Conservation (phyloP, 352 stramenopile genomes). For the Phytopythium mirpurense region DNA sequence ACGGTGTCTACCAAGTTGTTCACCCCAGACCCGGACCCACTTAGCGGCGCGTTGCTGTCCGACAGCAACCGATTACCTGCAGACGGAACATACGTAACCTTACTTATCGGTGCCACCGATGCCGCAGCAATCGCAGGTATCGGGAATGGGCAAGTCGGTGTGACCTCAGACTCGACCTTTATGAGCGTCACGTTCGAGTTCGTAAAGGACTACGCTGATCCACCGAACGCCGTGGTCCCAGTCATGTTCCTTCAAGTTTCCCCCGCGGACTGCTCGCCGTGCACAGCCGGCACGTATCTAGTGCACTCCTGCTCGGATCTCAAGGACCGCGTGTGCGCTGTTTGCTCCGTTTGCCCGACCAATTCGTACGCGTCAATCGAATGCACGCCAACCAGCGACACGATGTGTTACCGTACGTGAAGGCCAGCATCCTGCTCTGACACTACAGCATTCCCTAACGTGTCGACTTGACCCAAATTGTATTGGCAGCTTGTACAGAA, state of each 20-base stretch:
- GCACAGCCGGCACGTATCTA: conserved; percentile 34
- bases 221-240: conserved; percentile 27
- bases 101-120: conserved; percentile 42
- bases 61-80: conserved; percentile 44
- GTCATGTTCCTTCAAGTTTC: conserved; percentile 29
- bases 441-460: too few relatives aligned
- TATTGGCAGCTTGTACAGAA: conserved; percentile 19
- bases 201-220: conserved; percentile 35
- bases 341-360: conserved; percentile 50
- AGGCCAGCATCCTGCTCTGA: too few relatives aligned
- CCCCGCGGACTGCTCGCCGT: conserved; percentile 46
- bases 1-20: conserved; percentile 33
- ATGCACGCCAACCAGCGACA: conserved; percentile 54
- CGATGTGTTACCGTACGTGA: conserved; percentile 61
- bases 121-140: conserved; percentile 25
- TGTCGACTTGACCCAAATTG: too few relatives aligned
- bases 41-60: conserved; percentile 33
- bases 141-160: conserved; percentile 44
- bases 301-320: conserved; percentile 57
- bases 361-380: conserved; percentile 46
- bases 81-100: conserved; percentile 57
- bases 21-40: conserved; percentile 34
- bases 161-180: conserved; percentile 43
- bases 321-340: conserved; percentile 40
- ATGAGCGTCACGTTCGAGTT: conserved; percentile 31